Base-by-base conservation (phyloP, 2,329 filamentous ascomycete species). In the Exophiala viscosa region DNA sequence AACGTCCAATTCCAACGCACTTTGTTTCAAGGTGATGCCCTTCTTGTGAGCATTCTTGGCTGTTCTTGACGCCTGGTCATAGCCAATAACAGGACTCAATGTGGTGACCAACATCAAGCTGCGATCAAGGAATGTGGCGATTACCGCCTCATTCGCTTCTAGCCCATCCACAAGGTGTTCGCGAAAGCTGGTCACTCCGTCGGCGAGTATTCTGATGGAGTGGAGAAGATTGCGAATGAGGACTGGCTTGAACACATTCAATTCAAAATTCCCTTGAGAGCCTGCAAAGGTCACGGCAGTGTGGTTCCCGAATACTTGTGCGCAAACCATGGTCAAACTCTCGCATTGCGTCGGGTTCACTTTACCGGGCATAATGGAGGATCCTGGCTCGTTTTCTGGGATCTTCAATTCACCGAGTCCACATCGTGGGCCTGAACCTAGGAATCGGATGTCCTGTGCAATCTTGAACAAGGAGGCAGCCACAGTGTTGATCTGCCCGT, bases 21-120 rank as follows among this genome's bases (percentile, higher is more conserved):
- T 92, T 76, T 95, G 76, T 80, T 96, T 96, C 54, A 99, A 82
- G 20, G 90, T 96, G 45, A 92, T 75, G 32, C 90, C 90, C 83
- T 97, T 97, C 83, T 96, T 96, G 78, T 99, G 93, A 11, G 93
- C 93, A 68, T 97, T 95, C 85, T 96, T 96, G 67, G 91, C 91
- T 17, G 96, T 90, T 79, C 95, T 95, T 73, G 86, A 90, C 46
- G 91, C 91, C 88, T 93, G 95, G 70, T 96, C 91, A 73, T 96
- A 96, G 55, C 91, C 91, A 69, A 97, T 96, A 73, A 95, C 89
- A 64, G 91, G 90, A 81, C 96, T 96, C 59, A 97, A 80, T 80
- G 92, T 96, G 61, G 93, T 99, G 34, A 97, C 93, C 61, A 97
- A 82, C 93, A 99, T 99, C 66, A 99, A 81, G 68, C 90, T 95